These are phyloP conservation scores for Phialocephala sp. DNA, from an alignment of 2,329 filamentous ascomycete species.

Conservation along the genomic window DNA sequence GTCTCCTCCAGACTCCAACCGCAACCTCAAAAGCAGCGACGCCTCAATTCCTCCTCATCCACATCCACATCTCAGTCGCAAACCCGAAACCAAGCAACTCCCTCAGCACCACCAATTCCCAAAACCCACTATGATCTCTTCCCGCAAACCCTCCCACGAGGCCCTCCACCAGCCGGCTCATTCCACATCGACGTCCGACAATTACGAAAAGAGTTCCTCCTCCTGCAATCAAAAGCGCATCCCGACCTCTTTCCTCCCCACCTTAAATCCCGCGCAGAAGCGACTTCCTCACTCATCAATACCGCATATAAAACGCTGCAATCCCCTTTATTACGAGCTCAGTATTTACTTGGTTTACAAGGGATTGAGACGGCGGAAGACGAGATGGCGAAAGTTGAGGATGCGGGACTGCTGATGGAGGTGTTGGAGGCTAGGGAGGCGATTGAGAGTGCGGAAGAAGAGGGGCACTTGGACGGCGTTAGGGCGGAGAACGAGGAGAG, in stretches of 20 bases:
- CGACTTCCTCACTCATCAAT: slow-evolving; percentile 83
- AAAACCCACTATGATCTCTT: slow-evolving; percentile 87
- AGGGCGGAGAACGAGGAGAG: slow-evolving; percentile 70
- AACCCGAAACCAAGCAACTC: background rate
- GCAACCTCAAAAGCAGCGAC: background rate
- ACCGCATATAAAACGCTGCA: slow-evolving; percentile 87
- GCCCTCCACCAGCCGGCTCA: slow-evolving; percentile 76
- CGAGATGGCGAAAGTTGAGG: slow-evolving; percentile 73
- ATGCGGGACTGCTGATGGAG: slow-evolving; percentile 72
- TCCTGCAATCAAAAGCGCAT: slow-evolving; percentile 78
- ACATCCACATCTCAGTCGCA: slow-evolving; percentile 3
- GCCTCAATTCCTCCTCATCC: background rate
- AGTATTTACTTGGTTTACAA: slow-evolving; percentile 77
- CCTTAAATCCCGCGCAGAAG: slow-evolving; percentile 70
- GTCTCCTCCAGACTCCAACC: background rate
- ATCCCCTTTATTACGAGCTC: slow-evolving; percentile 80
- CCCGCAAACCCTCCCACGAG: slow-evolving; percentile 74
- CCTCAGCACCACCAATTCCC: slow-evolving; percentile 20
- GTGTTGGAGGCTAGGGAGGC: slow-evolving; percentile 81
- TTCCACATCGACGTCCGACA: slow-evolving; percentile 75
- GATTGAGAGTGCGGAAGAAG: slow-evolving; percentile 72
- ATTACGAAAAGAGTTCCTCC: slow-evolving; percentile 84
- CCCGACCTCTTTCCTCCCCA: slow-evolving; percentile 63
- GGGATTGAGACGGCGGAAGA: slow-evolving; percentile 82
- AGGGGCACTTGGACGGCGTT: slow-evolving; percentile 67